phyloP scores from a whole-genome alignment of 208 protist genomes.

The Trypanosoma brucei region DNA sequence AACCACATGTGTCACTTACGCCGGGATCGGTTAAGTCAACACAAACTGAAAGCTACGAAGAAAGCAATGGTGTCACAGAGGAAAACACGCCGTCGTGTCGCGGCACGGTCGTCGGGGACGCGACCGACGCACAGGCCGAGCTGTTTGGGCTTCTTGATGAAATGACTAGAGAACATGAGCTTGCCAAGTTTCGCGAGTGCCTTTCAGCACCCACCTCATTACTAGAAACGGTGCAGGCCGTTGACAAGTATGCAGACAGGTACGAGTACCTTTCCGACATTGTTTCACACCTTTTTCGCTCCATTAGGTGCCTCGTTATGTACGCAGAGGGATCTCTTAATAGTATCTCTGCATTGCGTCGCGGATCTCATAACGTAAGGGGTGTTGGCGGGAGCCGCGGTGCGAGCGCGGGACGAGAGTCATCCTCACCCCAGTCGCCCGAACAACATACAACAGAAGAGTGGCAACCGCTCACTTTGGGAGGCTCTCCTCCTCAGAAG shows the following conservation, averaged over 20 bases:
- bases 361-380: conserved; percentile 26
- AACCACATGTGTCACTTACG: conserved; percentile 6
- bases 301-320: conserved; percentile 40
- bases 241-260: conserved; percentile 23
- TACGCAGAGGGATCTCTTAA: conserved; percentile 71
- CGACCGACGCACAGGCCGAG: conserved; percentile 46
- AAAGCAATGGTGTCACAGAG: conserved; percentile 5
- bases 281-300: conserved; percentile 44
- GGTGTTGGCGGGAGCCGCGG: background rate
- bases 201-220: conserved; percentile 44
- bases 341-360: conserved; percentile 55
- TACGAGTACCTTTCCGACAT: conserved; percentile 42
- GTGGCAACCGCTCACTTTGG: background rate
- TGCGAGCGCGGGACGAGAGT: background rate
- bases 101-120: conserved; percentile 2
- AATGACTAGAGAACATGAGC: conserved; percentile 63
- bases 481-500: background rate
- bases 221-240: conserved; percentile 26
- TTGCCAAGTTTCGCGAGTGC: conserved; percentile 55
- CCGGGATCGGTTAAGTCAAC: conserved; percentile 17
- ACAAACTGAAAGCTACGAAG: conserved; percentile 11
- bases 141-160: conserved; percentile 63
- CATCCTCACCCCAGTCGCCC: background rate
- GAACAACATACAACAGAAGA: background rate
- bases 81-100: background rate